These are phyloP conservation scores for Wallacemonas sp. DNA, from an alignment of 208 protist species.

Conservation along the genomic window DNA sequence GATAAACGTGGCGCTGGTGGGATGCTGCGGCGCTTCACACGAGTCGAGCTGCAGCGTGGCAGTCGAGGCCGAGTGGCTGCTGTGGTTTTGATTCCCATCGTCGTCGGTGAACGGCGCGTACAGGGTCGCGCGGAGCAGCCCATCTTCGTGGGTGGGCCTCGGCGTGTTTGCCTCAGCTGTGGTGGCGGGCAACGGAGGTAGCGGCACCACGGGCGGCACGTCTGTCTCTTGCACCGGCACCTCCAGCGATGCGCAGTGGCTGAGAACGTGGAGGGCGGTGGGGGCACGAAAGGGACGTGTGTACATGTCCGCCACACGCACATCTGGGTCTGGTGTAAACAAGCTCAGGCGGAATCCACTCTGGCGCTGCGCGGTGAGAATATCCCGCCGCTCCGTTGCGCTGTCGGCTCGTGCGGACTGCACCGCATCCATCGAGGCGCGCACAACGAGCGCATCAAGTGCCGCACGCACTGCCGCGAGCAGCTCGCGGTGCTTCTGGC, in stretches of 20 bases:
- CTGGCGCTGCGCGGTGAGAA: neutral
- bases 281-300: neutral
- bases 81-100: too few species aligned
- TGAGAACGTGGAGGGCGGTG: constrained; percentile 3
- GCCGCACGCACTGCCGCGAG: neutral
- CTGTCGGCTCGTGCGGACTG: constrained; percentile 1
- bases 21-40: neutral
- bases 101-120: neutral
- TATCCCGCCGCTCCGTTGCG: neutral
- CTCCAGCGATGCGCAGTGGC: neutral
- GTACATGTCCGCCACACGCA: neutral
- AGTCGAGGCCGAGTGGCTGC: neutral
- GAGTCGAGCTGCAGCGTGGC: neutral
- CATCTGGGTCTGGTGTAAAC: neutral
- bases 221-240: neutral
- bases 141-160: neutral
- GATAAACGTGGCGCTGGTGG: neutral
- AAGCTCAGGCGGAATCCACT: neutral
- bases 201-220: neutral
- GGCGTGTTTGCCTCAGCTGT: neutral
- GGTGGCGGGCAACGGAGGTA: neutral
- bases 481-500: neutral
- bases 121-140: neutral
- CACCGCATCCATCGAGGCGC: constrained; percentile 9
- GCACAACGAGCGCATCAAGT: constrained; percentile 2